Percentiles rank a stretch among this genome's conserved stretches.
These are phyloP conservation scores for Pichia sp. DNA, from an alignment of 1,139 yeast genomes.

Conservation along the genomic window DNA sequence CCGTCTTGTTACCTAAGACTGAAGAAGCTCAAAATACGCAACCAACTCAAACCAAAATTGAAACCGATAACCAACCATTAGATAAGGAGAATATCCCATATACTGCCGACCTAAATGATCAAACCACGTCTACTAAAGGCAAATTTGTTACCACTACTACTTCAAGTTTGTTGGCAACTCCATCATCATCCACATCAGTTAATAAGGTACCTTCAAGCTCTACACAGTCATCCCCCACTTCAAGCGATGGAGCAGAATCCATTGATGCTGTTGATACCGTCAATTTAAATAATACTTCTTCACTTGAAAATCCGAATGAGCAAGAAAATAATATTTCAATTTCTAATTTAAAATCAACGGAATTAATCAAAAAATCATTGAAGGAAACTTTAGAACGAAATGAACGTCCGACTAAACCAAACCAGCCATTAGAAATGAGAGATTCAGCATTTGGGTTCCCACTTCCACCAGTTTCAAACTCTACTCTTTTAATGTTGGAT, in stretches of 20 bases:
- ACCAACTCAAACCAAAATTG: too few relatives aligned
- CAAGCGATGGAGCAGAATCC: background rate
- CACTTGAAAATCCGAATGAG: background rate
- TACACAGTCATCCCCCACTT: background rate
- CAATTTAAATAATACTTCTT: background rate
- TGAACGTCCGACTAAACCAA: conserved; percentile 35
- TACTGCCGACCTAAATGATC: background rate
- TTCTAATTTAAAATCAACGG: conserved; percentile 1
- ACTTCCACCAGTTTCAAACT: conserved; percentile 68
- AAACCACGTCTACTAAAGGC: background rate
- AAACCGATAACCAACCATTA: background rate
- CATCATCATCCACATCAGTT: conserved; percentile 1
- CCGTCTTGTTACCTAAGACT: background rate
- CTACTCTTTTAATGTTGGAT: conserved; percentile 73
- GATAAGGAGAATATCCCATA: background rate
- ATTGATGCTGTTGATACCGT: conserved; percentile 2
- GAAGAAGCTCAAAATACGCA: background rate
- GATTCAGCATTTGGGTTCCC: conserved; percentile 87
- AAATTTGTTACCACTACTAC: background rate
- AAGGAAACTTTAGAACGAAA: conserved; percentile 23
- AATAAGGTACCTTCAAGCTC: background rate
- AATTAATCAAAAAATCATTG: conserved; percentile 24
- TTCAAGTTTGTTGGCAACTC: background rate
- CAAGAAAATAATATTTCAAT: conserved; percentile 3
- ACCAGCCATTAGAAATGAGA: conserved; percentile 71